Evolutionary conservation across 1,284 basidiomycete species (phyloP).

Genomic region (Tylopilus microsporus): DNA sequence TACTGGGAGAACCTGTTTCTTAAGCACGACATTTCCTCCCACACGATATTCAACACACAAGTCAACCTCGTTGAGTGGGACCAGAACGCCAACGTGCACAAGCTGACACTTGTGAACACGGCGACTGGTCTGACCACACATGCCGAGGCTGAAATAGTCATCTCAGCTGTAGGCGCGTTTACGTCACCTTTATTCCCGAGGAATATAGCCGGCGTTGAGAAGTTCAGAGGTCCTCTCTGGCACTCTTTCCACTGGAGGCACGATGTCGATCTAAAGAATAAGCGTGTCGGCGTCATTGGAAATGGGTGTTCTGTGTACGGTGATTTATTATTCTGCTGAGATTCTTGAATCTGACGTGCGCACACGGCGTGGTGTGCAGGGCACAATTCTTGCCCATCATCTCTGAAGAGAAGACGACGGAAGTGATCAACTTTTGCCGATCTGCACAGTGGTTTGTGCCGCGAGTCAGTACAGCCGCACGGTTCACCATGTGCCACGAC

Average conservation of each 20-base stretch:
- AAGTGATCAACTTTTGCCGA: conserved; percentile 51
- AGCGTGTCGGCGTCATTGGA: conserved; percentile 58
- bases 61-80: conserved; percentile 48
- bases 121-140: conserved; percentile 28
- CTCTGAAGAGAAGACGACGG: conserved; percentile 43
- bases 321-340: conserved; percentile 10
- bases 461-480: conserved; percentile 33
- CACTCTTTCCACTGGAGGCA: conserved; percentile 59
- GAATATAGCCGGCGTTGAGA: conserved; percentile 41
- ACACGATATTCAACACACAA: conserved; percentile 40
- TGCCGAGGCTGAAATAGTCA: conserved; percentile 32
- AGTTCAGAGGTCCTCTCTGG: conserved; percentile 41
- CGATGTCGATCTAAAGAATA: conserved; percentile 47
- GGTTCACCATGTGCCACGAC: neutral
- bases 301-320: conserved; percentile 59
- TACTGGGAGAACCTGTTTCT: conserved; percentile 48
- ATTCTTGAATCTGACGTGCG: conserved; percentile 10
- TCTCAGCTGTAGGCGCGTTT: conserved; percentile 46
- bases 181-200: conserved; percentile 43
- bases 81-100: conserved; percentile 36
- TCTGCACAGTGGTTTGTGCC: conserved; percentile 45
- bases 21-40: conserved; percentile 37
- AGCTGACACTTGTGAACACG: conserved; percentile 36
- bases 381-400: conserved; percentile 52
- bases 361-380: conserved; percentile 29